phyloP scores from a whole-genome alignment of 2,329 filamentous ascomycete genomes.

The Aspergillus sp. region DNA sequence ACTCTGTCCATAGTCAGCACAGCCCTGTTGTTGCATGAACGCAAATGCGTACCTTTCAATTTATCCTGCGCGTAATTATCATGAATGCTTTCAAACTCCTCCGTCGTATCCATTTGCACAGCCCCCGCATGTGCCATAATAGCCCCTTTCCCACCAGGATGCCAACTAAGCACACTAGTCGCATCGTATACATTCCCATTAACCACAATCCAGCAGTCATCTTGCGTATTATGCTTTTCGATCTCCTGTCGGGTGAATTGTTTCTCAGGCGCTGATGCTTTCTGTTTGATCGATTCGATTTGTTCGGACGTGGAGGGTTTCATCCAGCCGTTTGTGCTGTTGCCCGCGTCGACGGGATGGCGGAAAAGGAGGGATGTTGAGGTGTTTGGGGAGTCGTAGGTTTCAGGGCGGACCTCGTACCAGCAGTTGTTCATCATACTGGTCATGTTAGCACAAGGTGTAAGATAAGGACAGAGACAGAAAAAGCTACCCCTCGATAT shows the following conservation, averaged over 20 bases:
- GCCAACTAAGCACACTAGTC: constrained; percentile 43
- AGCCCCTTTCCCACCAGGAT: constrained; percentile 45
- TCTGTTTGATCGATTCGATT: constrained; percentile 40
- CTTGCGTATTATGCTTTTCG: constrained; percentile 43
- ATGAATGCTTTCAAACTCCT: constrained; percentile 46
- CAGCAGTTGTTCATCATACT: constrained; percentile 52
- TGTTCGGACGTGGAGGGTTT: constrained; percentile 41
- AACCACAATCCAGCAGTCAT: constrained; percentile 51
- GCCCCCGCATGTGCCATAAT: constrained; percentile 46
- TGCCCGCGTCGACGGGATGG: constrained; percentile 42
- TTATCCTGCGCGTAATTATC: constrained; percentile 48
- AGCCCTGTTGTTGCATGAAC: constrained; percentile 28
- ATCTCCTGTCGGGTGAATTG: constrained; percentile 50
- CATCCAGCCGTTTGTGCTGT: constrained; percentile 46
- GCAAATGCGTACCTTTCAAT: constrained; percentile 39
- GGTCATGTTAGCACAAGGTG: constrained; percentile 16
- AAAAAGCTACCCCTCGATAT: constrained; percentile 36
- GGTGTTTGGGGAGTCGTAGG: constrained; percentile 26
- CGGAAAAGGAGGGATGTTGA: constrained; percentile 35
- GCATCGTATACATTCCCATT: constrained; percentile 48
- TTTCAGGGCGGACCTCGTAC: constrained; percentile 41
- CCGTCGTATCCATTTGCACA: constrained; percentile 45
- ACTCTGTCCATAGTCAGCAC: constrained; percentile 34
- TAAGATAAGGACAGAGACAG: not conserved
- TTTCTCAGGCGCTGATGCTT: constrained; percentile 41